A percentile compares a stretch with the other conserved stretches of the same genome.
phyloP scores from a whole-genome alignment of 1,139 yeast species.

The Pichia sp. region DNA sequence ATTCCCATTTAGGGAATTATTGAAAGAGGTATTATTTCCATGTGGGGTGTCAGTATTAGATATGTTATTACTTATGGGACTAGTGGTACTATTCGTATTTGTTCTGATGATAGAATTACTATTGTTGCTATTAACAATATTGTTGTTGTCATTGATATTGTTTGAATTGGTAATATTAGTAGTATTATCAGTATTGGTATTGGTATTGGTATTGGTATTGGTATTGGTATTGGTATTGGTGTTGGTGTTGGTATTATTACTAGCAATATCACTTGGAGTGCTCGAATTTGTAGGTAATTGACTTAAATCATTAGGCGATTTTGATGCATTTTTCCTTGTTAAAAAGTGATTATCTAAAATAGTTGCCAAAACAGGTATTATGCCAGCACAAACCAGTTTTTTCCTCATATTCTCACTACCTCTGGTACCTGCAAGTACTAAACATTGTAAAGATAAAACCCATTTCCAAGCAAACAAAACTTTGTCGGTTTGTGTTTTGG shows the following conservation, averaged over 20 bases:
- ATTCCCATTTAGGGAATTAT: too few species aligned
- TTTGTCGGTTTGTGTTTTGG: constrained; percentile 37
- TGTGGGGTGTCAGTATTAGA: not conserved
- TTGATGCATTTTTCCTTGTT: constrained; percentile 16
- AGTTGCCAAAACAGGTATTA: constrained; percentile 85
- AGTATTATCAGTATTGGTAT: not conserved
- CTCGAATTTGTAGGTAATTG: not conserved
- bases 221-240: not conserved
- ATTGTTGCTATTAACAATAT: constrained; percentile 6
- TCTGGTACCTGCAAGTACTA: constrained; percentile 84
- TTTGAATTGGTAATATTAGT: too few species aligned
- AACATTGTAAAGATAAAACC: constrained; percentile 89
- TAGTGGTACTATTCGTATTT: not conserved
- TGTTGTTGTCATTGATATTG: constrained; percentile 6
- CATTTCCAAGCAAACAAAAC: constrained; percentile 78
- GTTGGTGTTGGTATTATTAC: not conserved
- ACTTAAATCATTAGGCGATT: not conserved
- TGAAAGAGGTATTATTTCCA: not conserved
- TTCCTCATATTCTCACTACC: constrained; percentile 84
- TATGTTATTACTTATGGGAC: not conserved
- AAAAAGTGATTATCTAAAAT: constrained; percentile 71
- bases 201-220: not conserved
- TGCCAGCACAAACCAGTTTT: constrained; percentile 86
- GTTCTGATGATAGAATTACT: not conserved
- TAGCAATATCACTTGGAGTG: not conserved